Conservation (phyloP, 805 yeast species). For the Starmerella apicola region DNA sequence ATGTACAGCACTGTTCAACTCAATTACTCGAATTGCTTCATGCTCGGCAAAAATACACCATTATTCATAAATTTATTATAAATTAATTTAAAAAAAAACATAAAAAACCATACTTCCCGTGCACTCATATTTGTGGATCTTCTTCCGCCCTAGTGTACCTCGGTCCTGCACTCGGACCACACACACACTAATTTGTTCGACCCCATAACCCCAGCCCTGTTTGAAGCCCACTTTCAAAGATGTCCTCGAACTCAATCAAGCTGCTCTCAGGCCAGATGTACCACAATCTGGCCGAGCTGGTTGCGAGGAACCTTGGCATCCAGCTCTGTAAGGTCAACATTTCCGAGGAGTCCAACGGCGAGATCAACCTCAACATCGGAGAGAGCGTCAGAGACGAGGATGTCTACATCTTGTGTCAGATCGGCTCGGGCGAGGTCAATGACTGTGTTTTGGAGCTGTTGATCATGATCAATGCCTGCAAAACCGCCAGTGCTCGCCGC, state of each 20-base stretch:
- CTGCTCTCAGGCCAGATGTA: conserved; percentile 48
- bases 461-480: conserved; percentile 87
- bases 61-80: too few species aligned
- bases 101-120: too few species aligned
- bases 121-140: too few species aligned
- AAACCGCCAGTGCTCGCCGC: conserved; percentile 86
- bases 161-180: too few species aligned
- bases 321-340: conserved; percentile 42
- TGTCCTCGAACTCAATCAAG: conserved; percentile 32
- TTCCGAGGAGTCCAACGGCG: conserved; percentile 30
- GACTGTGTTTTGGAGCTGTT: conserved; percentile 79
- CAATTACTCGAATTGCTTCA: too few species aligned
- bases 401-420: conserved; percentile 39
- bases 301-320: conserved; percentile 54
- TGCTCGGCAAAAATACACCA: too few species aligned
- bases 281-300: conserved; percentile 64
- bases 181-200: too few species aligned
- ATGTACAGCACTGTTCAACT: too few species aligned
- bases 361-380: conserved; percentile 37
- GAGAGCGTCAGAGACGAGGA: conserved; percentile 92
- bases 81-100: too few species aligned
- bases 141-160: too few species aligned
- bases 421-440: conserved; percentile 76
- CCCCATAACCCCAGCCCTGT: too few species aligned
- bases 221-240: not conserved